Evolutionary conservation across 495 filamentous ascomycete species (phyloP), one percentile per base, ranked within the genome.

Genomic region (Polyplosphaeria fusca): DNA sequence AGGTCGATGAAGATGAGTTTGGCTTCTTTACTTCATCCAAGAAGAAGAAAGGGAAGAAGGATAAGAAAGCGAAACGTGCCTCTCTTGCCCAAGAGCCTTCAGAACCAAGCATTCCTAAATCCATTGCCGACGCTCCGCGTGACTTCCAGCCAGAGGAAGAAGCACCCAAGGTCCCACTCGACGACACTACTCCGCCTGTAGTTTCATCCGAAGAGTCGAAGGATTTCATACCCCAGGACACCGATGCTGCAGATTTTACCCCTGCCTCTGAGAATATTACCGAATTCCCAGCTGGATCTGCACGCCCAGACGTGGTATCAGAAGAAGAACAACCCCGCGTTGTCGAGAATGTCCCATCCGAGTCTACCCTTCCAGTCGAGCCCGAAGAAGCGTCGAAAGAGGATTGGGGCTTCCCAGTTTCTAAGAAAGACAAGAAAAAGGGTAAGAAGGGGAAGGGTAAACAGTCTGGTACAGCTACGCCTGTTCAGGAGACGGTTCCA

Each of bases 31-130:
- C 49, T 23, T 42, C 49, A 11, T 5, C 18, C 9, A 52, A 50
- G 41, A 55, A 46, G 30, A 50, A 50, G 42, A 47, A 55, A 11
- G 44, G 45, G 4, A 50, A 50, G 42, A 47, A 55, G 14, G 44
- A 37, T 11, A 61, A 61, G 39, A 35, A 35, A n/a, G n/a, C 9
- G n/a, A 51, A 51, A 35, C 53, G 44, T 7, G 30, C 19, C n/a
- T 49, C 53, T 1, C 35, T 32, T 2, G 22, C 43, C n/a, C 44
- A 57, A 24, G 44, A 49, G 1, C 5, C n/a, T 40, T 35, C 9
- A 43, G 44, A 52, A 51, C 38, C 43, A 40, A 52, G 27, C 47
- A 41, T 24, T 41, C 39, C 39, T 22, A 14, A 35, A 14, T 14
- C 30, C 14, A 7, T 35, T 35, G 14, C 30, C 30, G 30, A 35